Conservation (phyloP, 2,329 filamentous ascomycete species). For the Botrytis squamosa region DNA sequence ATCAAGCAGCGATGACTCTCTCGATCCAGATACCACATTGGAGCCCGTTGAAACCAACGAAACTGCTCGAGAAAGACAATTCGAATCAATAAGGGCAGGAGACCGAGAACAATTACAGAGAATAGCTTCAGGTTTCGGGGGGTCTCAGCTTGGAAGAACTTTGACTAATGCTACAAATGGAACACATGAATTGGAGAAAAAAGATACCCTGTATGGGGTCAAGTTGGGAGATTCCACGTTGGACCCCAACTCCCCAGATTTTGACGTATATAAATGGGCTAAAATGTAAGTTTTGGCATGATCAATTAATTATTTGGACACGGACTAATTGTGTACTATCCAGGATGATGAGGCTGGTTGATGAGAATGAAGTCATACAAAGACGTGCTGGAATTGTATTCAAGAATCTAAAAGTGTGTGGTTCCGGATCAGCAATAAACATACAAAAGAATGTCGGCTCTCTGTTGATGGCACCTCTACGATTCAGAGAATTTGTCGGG, state of each 20-base stretch:
- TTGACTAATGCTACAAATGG: neutral
- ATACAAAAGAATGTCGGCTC: constrained; percentile 67
- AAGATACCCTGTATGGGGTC: constrained; percentile 41
- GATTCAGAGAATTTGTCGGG: constrained; percentile 55
- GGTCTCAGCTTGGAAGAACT: constrained; percentile 24
- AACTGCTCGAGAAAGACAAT: constrained; percentile 28
- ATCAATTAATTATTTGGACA: neutral
- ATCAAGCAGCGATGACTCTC: constrained; percentile 19
- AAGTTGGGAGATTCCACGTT: constrained; percentile 48
- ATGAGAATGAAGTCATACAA: constrained; percentile 54
- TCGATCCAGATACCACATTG: constrained; percentile 21
- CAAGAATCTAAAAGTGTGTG: constrained; percentile 64
- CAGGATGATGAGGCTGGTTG: constrained; percentile 44
- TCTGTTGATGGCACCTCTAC: constrained; percentile 56
- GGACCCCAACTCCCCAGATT: constrained; percentile 48
- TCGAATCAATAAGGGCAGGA: constrained; percentile 31
- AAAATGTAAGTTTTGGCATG: constrained; percentile 27
- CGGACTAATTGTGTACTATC: neutral
- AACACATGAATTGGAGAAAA: constrained; percentile 25
- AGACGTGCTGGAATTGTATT: constrained; percentile 61
- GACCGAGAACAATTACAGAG: constrained; percentile 34
- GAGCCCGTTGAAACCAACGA: constrained; percentile 24
- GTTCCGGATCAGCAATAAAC: constrained; percentile 65
- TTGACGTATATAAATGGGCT: constrained; percentile 33
- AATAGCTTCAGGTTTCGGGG: constrained; percentile 33